Percentiles rank a stretch among this genome's conserved stretches.
phyloP scores from a whole-genome alignment of 78 protist genomes.

The Dictyostelium brefeldianum region DNA sequence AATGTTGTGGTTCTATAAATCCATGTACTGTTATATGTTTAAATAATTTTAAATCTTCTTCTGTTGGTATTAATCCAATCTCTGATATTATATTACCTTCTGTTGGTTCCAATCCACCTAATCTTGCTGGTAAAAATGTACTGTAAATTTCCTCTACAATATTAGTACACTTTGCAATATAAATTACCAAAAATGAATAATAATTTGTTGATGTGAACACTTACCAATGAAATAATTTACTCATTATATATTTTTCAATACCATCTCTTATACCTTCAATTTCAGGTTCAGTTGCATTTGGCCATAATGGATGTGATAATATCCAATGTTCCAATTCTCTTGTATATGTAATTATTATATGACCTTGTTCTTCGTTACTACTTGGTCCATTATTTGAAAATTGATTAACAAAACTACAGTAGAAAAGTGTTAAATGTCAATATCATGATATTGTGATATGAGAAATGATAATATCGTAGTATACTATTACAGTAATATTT shows the following conservation, averaged over 20 bases:
- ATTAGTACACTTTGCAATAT: background rate
- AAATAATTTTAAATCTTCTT: conserved; percentile 61
- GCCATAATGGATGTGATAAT: conserved; percentile 50
- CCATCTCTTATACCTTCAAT: conserved; percentile 83
- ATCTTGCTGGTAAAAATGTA: conserved; percentile 72
- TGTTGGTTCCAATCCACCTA: conserved; percentile 72
- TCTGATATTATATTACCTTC: conserved; percentile 66
- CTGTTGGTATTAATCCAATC: conserved; percentile 37
- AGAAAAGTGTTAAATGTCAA: background rate
- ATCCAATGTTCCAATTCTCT: conserved; percentile 67
- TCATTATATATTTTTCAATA: conserved; percentile 80
- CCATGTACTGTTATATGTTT: conserved; percentile 12
- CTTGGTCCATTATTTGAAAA: conserved; percentile 58
- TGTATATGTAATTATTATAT: conserved; percentile 18
- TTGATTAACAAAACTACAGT: conserved; percentile 36
- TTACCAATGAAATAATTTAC: conserved; percentile 68
- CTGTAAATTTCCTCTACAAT: background rate
- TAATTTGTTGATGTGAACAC: background rate
- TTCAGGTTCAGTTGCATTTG: conserved; percentile 69
- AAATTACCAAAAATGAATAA: background rate
- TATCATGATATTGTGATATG: background rate
- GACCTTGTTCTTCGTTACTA: conserved; percentile 71
- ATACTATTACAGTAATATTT: background rate
- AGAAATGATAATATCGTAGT: too few species aligned
- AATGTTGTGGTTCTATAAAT: conserved; percentile 63